Evolutionary conservation across 768 basidiomycete species (phyloP).

Genomic region (Tylopilus subfusipes): DNA sequence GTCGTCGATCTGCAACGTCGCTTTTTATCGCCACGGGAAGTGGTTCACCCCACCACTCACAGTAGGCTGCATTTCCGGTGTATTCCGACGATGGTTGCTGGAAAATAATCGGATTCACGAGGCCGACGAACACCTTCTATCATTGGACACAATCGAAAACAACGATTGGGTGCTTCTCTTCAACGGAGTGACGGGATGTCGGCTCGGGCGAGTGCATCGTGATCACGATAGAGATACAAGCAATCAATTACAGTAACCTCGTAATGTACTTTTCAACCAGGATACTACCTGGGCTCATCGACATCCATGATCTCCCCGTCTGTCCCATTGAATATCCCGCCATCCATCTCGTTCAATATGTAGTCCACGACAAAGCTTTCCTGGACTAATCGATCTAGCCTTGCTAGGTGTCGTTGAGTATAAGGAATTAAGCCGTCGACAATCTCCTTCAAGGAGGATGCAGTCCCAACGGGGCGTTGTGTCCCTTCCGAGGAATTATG

Average conservation of each 20-base stretch:
- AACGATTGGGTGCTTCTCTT: constrained; percentile 70
- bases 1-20: constrained; percentile 68
- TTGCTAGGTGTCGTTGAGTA: constrained; percentile 85
- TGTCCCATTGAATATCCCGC: constrained; percentile 58
- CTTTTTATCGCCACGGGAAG: constrained; percentile 48
- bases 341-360: constrained; percentile 83
- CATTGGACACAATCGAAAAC: constrained; percentile 38
- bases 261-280: constrained; percentile 18
- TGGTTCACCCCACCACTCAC: constrained; percentile 67
- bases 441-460: constrained; percentile 58
- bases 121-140: constrained; percentile 42
- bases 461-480: constrained; percentile 17
- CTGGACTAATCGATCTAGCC: constrained; percentile 84
- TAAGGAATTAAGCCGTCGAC: constrained; percentile 89
- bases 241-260: background rate
- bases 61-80: constrained; percentile 71
- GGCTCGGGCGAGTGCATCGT: constrained; percentile 40
- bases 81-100: constrained; percentile 66
- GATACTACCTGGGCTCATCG: constrained; percentile 10
- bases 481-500: constrained; percentile 16
- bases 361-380: constrained; percentile 97
- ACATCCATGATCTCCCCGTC: constrained; percentile 46
- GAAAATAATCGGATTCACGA: constrained; percentile 55
- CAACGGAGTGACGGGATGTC: constrained; percentile 71
- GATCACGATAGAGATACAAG: background rate